Conservation (phyloP, 192 early-diverging fungal genomes). For the Backusella parvicylindrica region DNA sequence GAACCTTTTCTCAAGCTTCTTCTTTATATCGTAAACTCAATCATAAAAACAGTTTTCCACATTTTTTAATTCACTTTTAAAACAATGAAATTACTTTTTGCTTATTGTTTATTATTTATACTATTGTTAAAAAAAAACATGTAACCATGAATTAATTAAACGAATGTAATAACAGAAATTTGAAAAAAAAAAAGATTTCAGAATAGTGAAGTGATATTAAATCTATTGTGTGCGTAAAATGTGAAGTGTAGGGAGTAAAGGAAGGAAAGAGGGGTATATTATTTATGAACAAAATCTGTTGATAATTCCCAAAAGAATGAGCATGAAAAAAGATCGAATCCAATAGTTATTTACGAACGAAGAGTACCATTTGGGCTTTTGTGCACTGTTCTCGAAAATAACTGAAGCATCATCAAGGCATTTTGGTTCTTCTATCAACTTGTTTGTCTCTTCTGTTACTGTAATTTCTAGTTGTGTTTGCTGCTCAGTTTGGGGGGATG, state of each 20-base stretch:
- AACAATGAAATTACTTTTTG: too few species aligned
- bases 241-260: not conserved
- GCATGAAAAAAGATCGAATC: not conserved
- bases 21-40: not conserved
- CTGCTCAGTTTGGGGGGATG: not conserved
- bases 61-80: too few species aligned
- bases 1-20: not conserved
- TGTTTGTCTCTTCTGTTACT: not conserved
- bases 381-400: not conserved
- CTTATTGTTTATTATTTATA: too few species aligned
- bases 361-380: not conserved
- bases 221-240: not conserved
- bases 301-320: not conserved
- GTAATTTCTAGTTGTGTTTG: not conserved
- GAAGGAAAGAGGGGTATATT: not conserved
- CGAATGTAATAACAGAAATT: not conserved
- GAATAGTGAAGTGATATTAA: not conserved
- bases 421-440: not conserved
- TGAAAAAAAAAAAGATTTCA: not conserved
- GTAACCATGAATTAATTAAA: too few species aligned
- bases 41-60: too few species aligned
- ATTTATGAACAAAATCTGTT: constrained; percentile 2
- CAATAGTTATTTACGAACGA: constrained; percentile 1
- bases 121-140: too few species aligned
- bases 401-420: not conserved